Evolutionary conservation across 257 asterid species (phyloP).

Genomic region (Solanum chilense): DNA sequence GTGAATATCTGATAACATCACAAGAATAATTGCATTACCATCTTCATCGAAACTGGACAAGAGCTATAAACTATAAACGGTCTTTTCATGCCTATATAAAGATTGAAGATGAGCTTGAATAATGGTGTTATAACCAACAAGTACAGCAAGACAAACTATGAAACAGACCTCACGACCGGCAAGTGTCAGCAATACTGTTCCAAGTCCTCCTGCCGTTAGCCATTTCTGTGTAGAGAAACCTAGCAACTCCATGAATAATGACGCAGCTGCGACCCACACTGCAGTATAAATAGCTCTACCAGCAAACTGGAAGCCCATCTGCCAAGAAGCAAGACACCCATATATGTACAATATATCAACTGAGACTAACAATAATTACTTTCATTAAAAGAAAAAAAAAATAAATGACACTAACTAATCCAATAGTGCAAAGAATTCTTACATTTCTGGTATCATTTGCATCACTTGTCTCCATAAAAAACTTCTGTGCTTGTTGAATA

Average conservation of each 20-base stretch:
- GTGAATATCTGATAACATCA: slow-evolving; percentile 69
- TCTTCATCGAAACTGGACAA: neutral
- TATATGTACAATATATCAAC: neutral
- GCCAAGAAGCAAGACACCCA: slow-evolving; percentile 13
- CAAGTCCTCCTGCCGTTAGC: slow-evolving; percentile 99
- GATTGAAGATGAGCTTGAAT: neutral
- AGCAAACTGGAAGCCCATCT: slow-evolving; percentile 98
- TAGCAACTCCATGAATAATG: slow-evolving; percentile 94
- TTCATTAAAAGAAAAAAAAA: neutral
- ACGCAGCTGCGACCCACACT: slow-evolving; percentile 93
- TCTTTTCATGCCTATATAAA: neutral
- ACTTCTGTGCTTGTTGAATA: slow-evolving; percentile 78
- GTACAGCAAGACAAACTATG: neutral
- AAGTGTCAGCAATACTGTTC: slow-evolving; percentile 95
- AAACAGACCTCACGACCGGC: slow-evolving; percentile 93
- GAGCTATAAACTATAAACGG: neutral
- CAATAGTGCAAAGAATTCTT: slow-evolving; percentile 20
- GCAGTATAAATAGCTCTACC: slow-evolving; percentile 87
- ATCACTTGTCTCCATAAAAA: slow-evolving; percentile 67
- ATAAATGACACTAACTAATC: neutral
- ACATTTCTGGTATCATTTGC: slow-evolving; percentile 76
- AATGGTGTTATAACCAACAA: neutral
- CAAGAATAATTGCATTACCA: neutral
- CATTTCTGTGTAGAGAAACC: slow-evolving; percentile 96
- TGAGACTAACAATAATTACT: neutral